These are phyloP conservation scores for Cryptomeria japonica DNA, from an alignment of 75 land plant species.

Conservation along the genomic window DNA sequence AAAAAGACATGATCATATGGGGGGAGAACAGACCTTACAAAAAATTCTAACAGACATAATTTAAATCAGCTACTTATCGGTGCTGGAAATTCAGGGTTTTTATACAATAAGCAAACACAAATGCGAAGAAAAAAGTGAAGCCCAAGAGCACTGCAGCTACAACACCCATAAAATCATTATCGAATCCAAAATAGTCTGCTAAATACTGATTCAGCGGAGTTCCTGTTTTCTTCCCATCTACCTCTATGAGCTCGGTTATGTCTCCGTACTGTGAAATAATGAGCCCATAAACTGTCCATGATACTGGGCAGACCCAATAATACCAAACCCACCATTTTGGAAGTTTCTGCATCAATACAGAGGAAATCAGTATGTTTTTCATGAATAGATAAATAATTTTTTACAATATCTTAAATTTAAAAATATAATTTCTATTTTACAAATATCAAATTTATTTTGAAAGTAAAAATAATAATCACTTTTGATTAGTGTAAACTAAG, in stretches of 20 bases:
- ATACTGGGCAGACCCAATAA: conserved; percentile 47
- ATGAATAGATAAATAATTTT: too few species aligned
- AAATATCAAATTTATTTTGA: too few species aligned
- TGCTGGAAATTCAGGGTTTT: conserved; percentile 76
- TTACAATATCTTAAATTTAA: too few species aligned
- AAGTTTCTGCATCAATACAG: conserved; percentile 26
- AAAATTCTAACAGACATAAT: too few species aligned
- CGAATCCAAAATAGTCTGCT: conserved; percentile 24
- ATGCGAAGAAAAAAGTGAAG: conserved; percentile 48
- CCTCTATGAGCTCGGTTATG: neutral
- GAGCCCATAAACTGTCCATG: conserved; percentile 36
- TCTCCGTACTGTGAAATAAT: conserved; percentile 35
- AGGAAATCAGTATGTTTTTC: too few species aligned
- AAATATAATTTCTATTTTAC: too few species aligned
- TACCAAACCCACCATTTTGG: conserved; percentile 58
- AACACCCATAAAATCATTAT: conserved; percentile 25
- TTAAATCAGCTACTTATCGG: conserved; percentile 19
- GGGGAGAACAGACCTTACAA: too few species aligned
- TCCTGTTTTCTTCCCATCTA: conserved; percentile 11
- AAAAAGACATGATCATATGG: too few species aligned
- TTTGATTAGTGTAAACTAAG: too few species aligned
- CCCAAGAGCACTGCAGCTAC: conserved; percentile 33
- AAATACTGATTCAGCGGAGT: conserved; percentile 20
- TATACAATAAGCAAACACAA: conserved; percentile 42
- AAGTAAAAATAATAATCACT: too few species aligned